Conservation (phyloP, 257 asterid genomes). For the Solanum dulcamara region DNA sequence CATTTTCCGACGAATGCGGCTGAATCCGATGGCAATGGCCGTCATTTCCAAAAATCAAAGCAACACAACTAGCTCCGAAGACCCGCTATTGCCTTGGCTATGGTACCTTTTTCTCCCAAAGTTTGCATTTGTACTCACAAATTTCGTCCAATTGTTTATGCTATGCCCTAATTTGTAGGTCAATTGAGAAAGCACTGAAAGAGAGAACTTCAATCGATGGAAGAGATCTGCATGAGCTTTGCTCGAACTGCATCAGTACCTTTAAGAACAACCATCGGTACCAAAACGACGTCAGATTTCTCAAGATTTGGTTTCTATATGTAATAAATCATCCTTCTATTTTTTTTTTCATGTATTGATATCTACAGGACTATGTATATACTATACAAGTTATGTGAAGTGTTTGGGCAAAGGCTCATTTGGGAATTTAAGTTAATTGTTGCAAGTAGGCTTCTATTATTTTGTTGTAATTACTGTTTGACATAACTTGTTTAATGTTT, state of each 20-base stretch:
- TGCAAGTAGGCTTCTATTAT: not conserved
- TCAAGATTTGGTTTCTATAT: slow-evolving; percentile 83
- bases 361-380: not conserved
- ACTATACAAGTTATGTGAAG: not conserved
- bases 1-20: not conserved
- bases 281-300: slow-evolving; percentile 74
- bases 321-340: slow-evolving; percentile 20
- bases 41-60: slow-evolving; percentile 22
- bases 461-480: not conserved
- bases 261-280: slow-evolving; percentile 65
- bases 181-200: slow-evolving; percentile 32
- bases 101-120: slow-evolving; percentile 13
- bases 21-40: slow-evolving; percentile 22
- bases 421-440: not conserved
- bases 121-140: not conserved
- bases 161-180: slow-evolving; percentile 24
- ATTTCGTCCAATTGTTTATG: not conserved
- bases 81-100: slow-evolving; percentile 64
- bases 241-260: slow-evolving; percentile 34
- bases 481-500: not conserved
- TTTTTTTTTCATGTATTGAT: not conserved
- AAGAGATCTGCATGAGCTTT: slow-evolving; percentile 30
- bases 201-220: slow-evolving; percentile 8
- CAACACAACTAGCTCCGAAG: slow-evolving; percentile 24
- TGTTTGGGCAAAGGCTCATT: not conserved